Conservation (phyloP, 2,329 filamentous ascomycete species). For the Colletotrichum spaethianum region DNA sequence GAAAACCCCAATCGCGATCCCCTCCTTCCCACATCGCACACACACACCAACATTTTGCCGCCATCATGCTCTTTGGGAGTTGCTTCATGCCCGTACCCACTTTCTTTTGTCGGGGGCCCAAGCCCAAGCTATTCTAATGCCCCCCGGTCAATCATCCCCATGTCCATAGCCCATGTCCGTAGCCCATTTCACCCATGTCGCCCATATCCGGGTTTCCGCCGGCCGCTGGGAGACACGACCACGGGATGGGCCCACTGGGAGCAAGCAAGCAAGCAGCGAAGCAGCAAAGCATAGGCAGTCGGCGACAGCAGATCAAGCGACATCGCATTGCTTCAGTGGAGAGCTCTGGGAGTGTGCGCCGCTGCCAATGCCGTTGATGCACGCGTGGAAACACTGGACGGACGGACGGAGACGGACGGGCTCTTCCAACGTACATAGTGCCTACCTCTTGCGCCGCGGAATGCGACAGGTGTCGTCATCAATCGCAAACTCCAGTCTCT, state of each 20-base stretch:
- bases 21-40: conserved; percentile 16
- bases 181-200: not conserved
- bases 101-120: not conserved
- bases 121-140: not conserved
- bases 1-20: conserved; percentile 33
- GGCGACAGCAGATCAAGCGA: not conserved
- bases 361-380: not conserved
- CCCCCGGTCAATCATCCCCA: conserved; percentile 4
- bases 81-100: not conserved
- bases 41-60: conserved; percentile 3
- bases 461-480: conserved; percentile 13
- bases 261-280: conserved; percentile 5
- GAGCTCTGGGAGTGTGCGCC: not conserved
- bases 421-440: not conserved
- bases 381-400: not conserved
- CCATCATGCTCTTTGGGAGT: not conserved
- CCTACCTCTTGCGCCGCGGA: not conserved
- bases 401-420: not conserved
- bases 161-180: not conserved
- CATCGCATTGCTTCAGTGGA: not conserved
- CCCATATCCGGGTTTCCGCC: conserved; percentile 2
- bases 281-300: not conserved
- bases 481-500: conserved; percentile 9
- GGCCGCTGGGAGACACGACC: conserved; percentile 7
- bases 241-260: conserved; percentile 10